Conservation (phyloP, 2,329 filamentous ascomycete genomes). For the Xylaria sp. region DNA sequence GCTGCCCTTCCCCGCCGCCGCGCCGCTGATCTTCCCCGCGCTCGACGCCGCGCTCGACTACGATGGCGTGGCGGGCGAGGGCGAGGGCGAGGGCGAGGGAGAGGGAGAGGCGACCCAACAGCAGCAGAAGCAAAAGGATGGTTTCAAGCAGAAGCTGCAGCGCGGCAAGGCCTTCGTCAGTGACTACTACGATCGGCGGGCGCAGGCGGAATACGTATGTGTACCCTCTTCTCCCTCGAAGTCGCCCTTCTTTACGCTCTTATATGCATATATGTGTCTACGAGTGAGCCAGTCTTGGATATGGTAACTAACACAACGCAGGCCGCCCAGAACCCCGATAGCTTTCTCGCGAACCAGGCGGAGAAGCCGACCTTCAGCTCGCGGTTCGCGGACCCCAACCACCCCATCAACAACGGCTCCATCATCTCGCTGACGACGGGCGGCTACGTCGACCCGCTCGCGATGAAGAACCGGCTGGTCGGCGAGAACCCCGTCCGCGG, state of each 20-base stretch:
- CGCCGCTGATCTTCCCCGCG: conserved; percentile 24
- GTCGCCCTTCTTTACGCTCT: background rate
- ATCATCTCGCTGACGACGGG: background rate
- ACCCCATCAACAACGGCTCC: background rate
- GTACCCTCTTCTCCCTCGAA: background rate
- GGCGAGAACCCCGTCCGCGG: background rate
- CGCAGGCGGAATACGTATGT: background rate
- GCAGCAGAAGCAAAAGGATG: background rate
- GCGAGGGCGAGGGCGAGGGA: too few relatives aligned
- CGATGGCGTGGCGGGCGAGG: conserved; percentile 3
- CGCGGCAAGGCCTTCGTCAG: background rate
- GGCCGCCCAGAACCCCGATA: background rate
- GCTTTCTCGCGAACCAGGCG: background rate
- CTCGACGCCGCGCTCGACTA: conserved; percentile 2
- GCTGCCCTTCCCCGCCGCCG: conserved; percentile 27
- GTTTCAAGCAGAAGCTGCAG: background rate
- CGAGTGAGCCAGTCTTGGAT: too few relatives aligned
- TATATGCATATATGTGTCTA: too few relatives aligned
- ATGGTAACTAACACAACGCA: too few relatives aligned
- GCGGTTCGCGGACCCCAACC: background rate
- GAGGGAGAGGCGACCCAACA: too few relatives aligned
- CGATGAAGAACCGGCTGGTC: background rate
- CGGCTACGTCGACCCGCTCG: background rate
- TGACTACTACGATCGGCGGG: background rate
- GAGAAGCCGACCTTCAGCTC: background rate